These are phyloP conservation scores for Penicillium corylophilum DNA, from an alignment of 2,329 filamentous ascomycete species.

Conservation along the genomic window DNA sequence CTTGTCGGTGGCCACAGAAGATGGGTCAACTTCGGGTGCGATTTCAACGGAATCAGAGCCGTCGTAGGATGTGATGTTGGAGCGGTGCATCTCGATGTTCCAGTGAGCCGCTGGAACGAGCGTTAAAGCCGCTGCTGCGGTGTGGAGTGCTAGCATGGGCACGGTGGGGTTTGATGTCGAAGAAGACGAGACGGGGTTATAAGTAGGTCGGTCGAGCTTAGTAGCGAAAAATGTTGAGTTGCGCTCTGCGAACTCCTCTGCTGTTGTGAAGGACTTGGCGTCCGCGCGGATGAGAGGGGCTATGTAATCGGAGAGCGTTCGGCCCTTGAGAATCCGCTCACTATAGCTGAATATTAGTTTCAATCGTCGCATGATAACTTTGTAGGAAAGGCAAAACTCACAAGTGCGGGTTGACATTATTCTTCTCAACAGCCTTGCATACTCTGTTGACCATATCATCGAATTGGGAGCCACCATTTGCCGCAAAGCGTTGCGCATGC, in stretches of 20 bases:
- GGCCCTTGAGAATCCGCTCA: constrained; percentile 29
- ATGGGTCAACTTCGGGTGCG: constrained; percentile 21
- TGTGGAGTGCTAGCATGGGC: constrained; percentile 43
- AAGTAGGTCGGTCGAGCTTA: constrained; percentile 26
- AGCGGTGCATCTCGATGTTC: constrained; percentile 40
- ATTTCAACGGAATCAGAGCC: constrained; percentile 17
- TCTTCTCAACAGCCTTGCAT: constrained; percentile 26
- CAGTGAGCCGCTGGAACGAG: constrained; percentile 45
- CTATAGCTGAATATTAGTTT: constrained; percentile 16
- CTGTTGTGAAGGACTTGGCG: constrained; percentile 57
- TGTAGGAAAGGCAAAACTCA: constrained; percentile 15
- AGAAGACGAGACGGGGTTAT: constrained; percentile 21
- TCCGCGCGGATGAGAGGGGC: constrained; percentile 53
- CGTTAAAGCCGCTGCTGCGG: constrained; percentile 43
- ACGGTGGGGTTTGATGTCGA: constrained; percentile 19
- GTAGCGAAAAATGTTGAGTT: constrained; percentile 60
- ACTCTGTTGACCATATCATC: constrained; percentile 42
- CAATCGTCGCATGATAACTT: not conserved
- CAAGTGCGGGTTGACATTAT: constrained; percentile 27
- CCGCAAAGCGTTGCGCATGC: constrained; percentile 57
- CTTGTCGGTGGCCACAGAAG: constrained; percentile 28
- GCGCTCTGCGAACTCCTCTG: constrained; percentile 55
- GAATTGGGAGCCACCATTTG: constrained; percentile 45
- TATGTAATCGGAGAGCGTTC: constrained; percentile 49
- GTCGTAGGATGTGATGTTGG: constrained; percentile 41